A percentile compares a stretch with the other conserved stretches of the same genome.
phyloP scores from a whole-genome alignment of 2,329 filamentous ascomycete species.

The Fusarium sp. region DNA sequence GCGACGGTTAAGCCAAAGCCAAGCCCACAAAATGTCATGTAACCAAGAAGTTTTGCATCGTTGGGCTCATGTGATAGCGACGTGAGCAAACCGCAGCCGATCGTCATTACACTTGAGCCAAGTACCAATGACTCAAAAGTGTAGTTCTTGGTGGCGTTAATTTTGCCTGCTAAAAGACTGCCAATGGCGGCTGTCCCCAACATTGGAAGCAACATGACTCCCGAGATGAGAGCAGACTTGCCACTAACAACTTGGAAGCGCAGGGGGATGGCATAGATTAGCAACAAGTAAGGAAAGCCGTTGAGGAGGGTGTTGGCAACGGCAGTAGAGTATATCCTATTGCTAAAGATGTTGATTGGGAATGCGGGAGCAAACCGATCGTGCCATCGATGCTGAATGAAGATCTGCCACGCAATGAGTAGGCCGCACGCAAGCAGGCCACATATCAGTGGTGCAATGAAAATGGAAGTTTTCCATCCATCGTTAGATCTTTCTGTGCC shows the following conservation, averaged over 20 bases:
- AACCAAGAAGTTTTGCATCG: conserved; percentile 58
- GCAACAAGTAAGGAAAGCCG: conserved; percentile 60
- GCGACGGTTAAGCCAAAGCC: conserved; percentile 61
- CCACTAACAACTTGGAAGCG: conserved; percentile 60
- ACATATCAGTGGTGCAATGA: conserved; percentile 44
- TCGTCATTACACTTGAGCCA: conserved; percentile 53
- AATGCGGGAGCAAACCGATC: conserved; percentile 52
- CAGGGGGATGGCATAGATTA: conserved; percentile 60
- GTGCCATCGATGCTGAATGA: conserved; percentile 37
- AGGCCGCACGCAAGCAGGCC: conserved; percentile 43
- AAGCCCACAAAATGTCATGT: conserved; percentile 60
- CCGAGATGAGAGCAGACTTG: conserved; percentile 56
- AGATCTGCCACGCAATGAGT: conserved; percentile 44
- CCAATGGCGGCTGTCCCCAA: conserved; percentile 58
- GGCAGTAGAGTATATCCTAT: conserved; percentile 55
- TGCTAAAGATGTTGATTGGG: conserved; percentile 58
- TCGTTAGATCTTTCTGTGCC: conserved; percentile 45
- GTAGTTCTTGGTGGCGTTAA: conserved; percentile 54
- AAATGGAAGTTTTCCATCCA: conserved; percentile 55
- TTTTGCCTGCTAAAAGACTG: conserved; percentile 52
- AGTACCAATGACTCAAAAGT: conserved; percentile 55
- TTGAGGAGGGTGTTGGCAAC: conserved; percentile 57
- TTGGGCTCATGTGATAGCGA: conserved; percentile 47
- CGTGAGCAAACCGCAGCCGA: conserved; percentile 59
- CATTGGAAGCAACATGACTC: conserved; percentile 64